phyloP scores from a whole-genome alignment of 805 yeast species.

The Candida sithepensis region DNA sequence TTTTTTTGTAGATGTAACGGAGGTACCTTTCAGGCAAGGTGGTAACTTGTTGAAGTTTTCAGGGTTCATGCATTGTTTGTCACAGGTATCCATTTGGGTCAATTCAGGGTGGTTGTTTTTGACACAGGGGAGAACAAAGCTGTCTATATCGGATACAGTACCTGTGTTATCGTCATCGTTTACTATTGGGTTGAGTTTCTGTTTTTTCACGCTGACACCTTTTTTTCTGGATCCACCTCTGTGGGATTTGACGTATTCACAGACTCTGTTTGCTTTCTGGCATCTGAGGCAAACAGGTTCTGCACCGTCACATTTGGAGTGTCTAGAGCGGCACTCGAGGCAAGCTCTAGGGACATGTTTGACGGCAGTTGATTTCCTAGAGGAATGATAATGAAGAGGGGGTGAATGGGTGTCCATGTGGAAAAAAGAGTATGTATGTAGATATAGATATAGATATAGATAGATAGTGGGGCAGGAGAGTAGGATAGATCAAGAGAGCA shows the following conservation, averaged over 20 bases:
- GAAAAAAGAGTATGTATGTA: neutral
- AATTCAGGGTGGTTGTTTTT: conserved; percentile 20
- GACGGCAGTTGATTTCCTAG: conserved; percentile 4
- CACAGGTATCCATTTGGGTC: conserved; percentile 20
- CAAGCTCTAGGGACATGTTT: conserved; percentile 49
- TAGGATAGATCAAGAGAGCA: no score
- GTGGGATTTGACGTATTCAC: conserved; percentile 48
- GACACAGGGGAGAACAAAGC: conserved; percentile 29
- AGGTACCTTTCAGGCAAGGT: conserved; percentile 26
- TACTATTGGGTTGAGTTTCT: conserved; percentile 3
- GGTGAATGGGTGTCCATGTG: neutral
- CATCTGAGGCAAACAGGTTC: conserved; percentile 46
- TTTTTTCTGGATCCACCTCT: conserved; percentile 53
- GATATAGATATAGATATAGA: neutral
- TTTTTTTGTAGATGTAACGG: neutral
- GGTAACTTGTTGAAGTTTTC: conserved; percentile 27
- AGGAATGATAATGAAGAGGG: neutral
- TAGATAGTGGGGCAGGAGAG: no score
- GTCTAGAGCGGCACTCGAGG: conserved; percentile 48
- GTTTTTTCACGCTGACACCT: conserved; percentile 36
- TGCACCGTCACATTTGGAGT: conserved; percentile 47
- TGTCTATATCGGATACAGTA: conserved; percentile 13
- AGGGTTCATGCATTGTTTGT: conserved; percentile 24
- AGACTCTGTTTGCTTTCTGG: conserved; percentile 30
- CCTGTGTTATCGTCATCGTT: neutral